Conservation (phyloP, 208 protist species). For the Trichomonas tenax region DNA sequence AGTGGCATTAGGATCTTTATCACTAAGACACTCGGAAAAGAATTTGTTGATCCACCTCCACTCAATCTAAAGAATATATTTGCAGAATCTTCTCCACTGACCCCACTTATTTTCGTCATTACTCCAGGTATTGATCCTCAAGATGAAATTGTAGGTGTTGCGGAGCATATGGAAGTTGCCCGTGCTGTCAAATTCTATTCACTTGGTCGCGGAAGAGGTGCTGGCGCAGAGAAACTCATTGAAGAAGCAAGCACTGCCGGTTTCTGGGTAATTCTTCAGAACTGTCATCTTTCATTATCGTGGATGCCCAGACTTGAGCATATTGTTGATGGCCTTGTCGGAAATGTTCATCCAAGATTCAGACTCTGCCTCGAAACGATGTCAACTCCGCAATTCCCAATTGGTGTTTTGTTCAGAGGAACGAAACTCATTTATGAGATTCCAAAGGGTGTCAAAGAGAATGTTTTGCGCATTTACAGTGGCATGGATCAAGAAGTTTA, state of each 20-base stretch:
- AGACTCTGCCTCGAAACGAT: conserved; percentile 83
- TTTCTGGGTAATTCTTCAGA: conserved; percentile 86
- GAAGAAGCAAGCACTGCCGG: conserved; percentile 44
- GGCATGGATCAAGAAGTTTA: conserved; percentile 64
- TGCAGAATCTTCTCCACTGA: conserved; percentile 70
- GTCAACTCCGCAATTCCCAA: conserved; percentile 64
- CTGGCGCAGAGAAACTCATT: conserved; percentile 78
- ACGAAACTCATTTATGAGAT: conserved; percentile 96
- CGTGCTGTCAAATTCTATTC: conserved; percentile 78
- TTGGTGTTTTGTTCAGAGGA: conserved; percentile 79
- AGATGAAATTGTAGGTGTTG: conserved; percentile 41
- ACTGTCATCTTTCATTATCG: conserved; percentile 87
- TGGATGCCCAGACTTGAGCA: conserved; percentile 89
- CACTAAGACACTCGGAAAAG: neutral
- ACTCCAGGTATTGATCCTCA: conserved; percentile 87
- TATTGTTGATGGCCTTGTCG: conserved; percentile 37
- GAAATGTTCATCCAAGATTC: conserved; percentile 61
- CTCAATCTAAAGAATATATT: conserved; percentile 69
- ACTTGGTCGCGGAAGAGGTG: conserved; percentile 88
- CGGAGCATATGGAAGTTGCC: conserved; percentile 65
- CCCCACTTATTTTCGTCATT: conserved; percentile 95
- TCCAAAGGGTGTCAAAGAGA: conserved; percentile 81
- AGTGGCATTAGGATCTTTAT: conserved; percentile 57
- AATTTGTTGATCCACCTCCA: conserved; percentile 40
- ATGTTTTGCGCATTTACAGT: conserved; percentile 60